Evolutionary conservation across 2,329 filamentous ascomycete species (phyloP).

Genomic region (Scedosporium apiospermum): DNA sequence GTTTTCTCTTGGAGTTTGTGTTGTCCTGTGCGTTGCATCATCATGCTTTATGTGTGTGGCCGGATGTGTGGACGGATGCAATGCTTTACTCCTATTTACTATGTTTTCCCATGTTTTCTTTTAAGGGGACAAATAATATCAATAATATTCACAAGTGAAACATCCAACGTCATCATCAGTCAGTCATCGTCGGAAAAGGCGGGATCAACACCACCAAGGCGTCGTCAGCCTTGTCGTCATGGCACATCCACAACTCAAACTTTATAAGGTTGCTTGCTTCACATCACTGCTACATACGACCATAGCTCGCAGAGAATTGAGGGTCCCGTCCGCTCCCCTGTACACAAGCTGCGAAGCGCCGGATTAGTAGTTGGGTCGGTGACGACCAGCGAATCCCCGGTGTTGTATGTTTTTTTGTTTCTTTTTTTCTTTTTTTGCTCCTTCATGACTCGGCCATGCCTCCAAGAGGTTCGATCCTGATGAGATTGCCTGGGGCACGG

Average conservation of each 20-base stretch:
- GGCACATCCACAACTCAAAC: too few relatives aligned
- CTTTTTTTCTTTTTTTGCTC: neutral
- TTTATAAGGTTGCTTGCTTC: too few relatives aligned
- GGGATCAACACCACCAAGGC: too few relatives aligned
- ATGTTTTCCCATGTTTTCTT: neutral
- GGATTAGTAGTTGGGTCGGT: neutral
- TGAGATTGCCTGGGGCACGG: too few relatives aligned
- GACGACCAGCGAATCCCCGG: neutral
- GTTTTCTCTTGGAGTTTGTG: conserved; percentile 1
- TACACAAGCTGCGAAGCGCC: too few relatives aligned
- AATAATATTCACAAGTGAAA: neutral
- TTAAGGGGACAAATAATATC: neutral
- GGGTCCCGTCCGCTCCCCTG: too few relatives aligned
- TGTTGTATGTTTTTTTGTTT: conserved; percentile 7
- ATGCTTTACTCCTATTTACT: neutral
- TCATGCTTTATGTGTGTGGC: neutral
- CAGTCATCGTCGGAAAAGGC: too few relatives aligned
- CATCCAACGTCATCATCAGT: neutral
- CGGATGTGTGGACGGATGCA: neutral
- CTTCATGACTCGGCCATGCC: neutral
- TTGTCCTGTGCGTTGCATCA: neutral
- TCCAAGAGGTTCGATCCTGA: too few relatives aligned
- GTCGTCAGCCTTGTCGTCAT: too few relatives aligned
- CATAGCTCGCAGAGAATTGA: too few relatives aligned
- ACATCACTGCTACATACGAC: too few relatives aligned